Conservation (phyloP, 1,284 basidiomycete species). For the Laetiporus sulphureus region DNA sequence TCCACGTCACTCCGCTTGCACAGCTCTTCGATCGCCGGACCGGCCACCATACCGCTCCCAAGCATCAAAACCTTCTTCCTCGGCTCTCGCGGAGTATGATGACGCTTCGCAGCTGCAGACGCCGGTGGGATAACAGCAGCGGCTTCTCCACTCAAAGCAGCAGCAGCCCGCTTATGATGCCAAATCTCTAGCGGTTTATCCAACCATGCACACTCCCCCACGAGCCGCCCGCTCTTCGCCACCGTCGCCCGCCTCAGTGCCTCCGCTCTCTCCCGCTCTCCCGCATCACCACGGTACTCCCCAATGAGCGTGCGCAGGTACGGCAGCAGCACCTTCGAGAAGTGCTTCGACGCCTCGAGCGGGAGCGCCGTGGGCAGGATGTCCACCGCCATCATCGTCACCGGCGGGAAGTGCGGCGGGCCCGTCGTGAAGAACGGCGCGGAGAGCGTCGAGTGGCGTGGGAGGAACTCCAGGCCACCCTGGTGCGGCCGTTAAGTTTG, state of each 20-base stretch:
- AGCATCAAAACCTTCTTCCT: slow-evolving; percentile 74
- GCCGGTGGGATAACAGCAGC: neutral
- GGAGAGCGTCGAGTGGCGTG: slow-evolving; percentile 68
- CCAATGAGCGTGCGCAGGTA: slow-evolving; percentile 60
- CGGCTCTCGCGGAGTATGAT: slow-evolving; percentile 1
- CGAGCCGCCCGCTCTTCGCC: slow-evolving; percentile 52
- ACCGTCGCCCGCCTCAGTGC: slow-evolving; percentile 68
- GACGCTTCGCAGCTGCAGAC: neutral
- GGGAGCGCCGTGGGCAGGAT: slow-evolving; percentile 84
- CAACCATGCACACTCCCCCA: slow-evolving; percentile 54
- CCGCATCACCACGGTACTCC: slow-evolving; percentile 26
- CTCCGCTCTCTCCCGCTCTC: slow-evolving; percentile 23
- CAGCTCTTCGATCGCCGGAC: slow-evolving; percentile 76
- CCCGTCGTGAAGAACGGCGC: slow-evolving; percentile 61
- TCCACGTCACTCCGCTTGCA: slow-evolving; percentile 51
- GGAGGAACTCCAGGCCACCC: slow-evolving; percentile 83
- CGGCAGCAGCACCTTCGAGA: slow-evolving; percentile 59
- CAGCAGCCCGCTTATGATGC: slow-evolving; percentile 18
- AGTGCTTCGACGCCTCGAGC: slow-evolving; percentile 72
- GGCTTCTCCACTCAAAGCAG: slow-evolving; percentile 1
- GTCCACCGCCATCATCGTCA: slow-evolving; percentile 83
- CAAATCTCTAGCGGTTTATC: slow-evolving; percentile 42
- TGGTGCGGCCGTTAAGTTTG: slow-evolving; percentile 19
- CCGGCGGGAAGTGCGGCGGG: slow-evolving; percentile 42
- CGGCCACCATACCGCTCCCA: slow-evolving; percentile 90